Evolutionary conservation across 2,329 filamentous ascomycete species (phyloP), one percentile per base, ranked within the genome.

Genomic region (Trichoderma atrobrunneum): DNA sequence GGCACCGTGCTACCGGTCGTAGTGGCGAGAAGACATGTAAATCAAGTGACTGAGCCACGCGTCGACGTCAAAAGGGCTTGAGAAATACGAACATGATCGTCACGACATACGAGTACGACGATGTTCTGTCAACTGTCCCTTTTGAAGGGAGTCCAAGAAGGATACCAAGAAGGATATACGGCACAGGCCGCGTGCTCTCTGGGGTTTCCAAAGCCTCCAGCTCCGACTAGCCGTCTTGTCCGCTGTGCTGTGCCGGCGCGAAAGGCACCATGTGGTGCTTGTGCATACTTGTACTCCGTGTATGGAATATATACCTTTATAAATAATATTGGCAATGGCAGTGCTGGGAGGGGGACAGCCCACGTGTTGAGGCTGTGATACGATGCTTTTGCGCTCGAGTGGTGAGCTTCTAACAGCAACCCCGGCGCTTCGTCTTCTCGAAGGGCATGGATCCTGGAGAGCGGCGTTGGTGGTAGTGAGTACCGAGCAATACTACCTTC

Each of bases 11-110:
- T 8, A 21, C 16, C 57, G n/a, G 5, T 32, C 18, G 64, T 26
- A 67, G 65, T 60, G 65, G 54, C 65, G 65, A 68, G 6, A 60
- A 24, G 26, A 36, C 16, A 36, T 36, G 57, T 16, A 61, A 34
- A 62, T 51, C 57, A 70, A 61, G 66, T 70, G 66, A 70, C 28
- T 70, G 66, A 70, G 66, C 66, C 66, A 70, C 66, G 66, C 65
- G 39, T 16, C 66, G 28, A 62, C 66, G 66, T 70, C 57, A 62
- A 69, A 62, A 36, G 36, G 28, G 39, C 30, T 12, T 26, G 28
- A 16, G 12, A 32, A 54, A 70, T 70, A 70, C 66, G 66, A 70
- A 48, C 8, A 18, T 70, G 66, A 70, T 70, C 56, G 66, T 62
- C 66, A 54, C 26, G 28, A 36, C 43, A 62, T 70, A 54, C 57